Percentiles rank a stretch among this genome's conserved stretches.
These are phyloP conservation scores for Dendrobium catenatum DNA, from an alignment of 106 monocot species.

Conservation along the genomic window DNA sequence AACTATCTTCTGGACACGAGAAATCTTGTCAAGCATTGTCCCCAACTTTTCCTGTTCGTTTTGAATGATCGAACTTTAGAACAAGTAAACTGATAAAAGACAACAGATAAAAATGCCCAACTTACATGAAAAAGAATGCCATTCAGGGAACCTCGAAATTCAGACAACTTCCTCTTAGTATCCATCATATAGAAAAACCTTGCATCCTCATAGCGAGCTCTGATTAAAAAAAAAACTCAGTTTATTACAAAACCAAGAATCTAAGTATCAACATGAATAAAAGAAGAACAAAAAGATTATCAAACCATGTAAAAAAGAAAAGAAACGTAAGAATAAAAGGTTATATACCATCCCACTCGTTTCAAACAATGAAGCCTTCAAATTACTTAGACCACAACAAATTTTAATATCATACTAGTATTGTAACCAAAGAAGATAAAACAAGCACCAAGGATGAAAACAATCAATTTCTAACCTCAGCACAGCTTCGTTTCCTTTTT, in stretches of 20 bases:
- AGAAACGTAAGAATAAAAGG: not conserved
- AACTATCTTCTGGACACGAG: conserved; percentile 55
- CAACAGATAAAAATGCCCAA: not conserved
- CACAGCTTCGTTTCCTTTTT: conserved; percentile 95
- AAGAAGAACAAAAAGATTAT: not conserved
- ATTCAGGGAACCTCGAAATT: conserved; percentile 60
- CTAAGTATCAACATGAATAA: not conserved
- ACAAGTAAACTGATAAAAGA: not conserved
- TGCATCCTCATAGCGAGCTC: conserved; percentile 97
- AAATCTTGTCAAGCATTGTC: conserved; percentile 86
- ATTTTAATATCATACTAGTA: not conserved
- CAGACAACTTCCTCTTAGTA: conserved; percentile 64
- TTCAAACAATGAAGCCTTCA: not conserved
- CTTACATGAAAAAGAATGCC: conserved; percentile 98
- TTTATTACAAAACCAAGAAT: not conserved
- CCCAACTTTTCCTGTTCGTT: conserved; percentile 79
- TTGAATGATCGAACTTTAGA: conserved; percentile 7
- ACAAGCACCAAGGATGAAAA: not conserved
- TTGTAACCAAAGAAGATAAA: not conserved
- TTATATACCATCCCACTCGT: not conserved
- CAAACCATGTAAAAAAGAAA: not conserved
- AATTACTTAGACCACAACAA: not conserved
- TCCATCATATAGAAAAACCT: conserved; percentile 93
- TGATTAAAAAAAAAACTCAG: conserved; percentile 18
- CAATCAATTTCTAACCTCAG: conserved; percentile 39